Evolutionary conservation across 2,329 filamentous ascomycete genomes (phyloP), one percentile per base, ranked within the genome.

Genomic region (Neophaeococcomyces mojaviensis): DNA sequence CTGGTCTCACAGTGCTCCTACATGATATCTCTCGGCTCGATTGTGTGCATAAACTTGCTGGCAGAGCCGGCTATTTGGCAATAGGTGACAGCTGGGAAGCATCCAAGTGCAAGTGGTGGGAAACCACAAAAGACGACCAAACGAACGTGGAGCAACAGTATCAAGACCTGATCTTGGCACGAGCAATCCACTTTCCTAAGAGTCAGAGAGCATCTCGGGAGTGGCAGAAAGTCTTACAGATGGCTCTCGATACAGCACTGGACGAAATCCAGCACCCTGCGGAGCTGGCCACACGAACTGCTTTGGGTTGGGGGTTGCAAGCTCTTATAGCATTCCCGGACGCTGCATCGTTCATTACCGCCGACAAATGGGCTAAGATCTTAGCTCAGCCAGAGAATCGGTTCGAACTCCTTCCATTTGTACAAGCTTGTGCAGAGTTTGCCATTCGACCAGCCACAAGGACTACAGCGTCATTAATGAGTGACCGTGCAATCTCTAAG

Each of bases 381-480:
- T n/a, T 39, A 30, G 12, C 16, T 16, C 18, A 36, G 33, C n/a
- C 20, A 15, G 12, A 39, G 7, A 24, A 20, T 16, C 32, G 15
- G 33, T 52, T 53, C 20, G 78, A 78, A 32, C 76, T 78, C 24
- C 72, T 75, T 5, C 78, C 76, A n/a, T 89, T 84, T 59, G 69
- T 85, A 13, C 73, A 81, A 57, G 81, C 76, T 38, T 56, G 67
- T 9, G 56, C 59, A n/a, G 53, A 59, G 20, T 58, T 59, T 42
- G 54, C 58, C 10, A 51, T 56, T 16, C 46, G 55, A 0, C 26
- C 22, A n/a, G 3, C 32, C 8, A 24, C 18, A n/a, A 36, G 5
- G 13, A 31, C 5, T n/a, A 28, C n/a, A 3, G 16, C 7, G 2
- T 12, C 7, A 20, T 3, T 22, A n/a, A 28, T 34, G 6, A 35